Percentiles rank a stretch among this genome's conserved stretches.
Conservation (phyloP, 768 basidiomycete species). For the Leccinum broughii region DNA sequence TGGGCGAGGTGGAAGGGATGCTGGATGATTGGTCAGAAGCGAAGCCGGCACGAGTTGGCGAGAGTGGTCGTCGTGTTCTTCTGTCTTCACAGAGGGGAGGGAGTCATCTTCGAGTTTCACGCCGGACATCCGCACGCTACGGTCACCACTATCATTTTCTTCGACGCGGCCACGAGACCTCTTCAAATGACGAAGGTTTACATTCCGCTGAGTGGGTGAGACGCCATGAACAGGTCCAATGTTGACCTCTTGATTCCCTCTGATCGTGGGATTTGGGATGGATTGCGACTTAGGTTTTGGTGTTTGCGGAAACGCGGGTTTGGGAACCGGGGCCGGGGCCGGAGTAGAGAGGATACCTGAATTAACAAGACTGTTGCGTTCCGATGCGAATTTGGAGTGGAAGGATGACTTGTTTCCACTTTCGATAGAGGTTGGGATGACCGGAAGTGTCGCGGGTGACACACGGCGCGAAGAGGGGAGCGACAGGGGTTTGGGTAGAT, state of each 20-base stretch:
- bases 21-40: background rate
- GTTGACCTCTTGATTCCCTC: constrained; percentile 18
- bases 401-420: constrained; percentile 11
- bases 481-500: constrained; percentile 7
- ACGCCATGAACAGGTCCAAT: constrained; percentile 21
- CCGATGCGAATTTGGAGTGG: constrained; percentile 17
- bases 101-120: constrained; percentile 24
- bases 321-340: constrained; percentile 12
- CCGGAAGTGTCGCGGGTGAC: constrained; percentile 1
- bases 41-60: background rate
- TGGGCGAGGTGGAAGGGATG: constrained; percentile 20
- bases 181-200: constrained; percentile 33
- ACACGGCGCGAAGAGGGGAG: background rate
- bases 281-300: constrained; percentile 30
- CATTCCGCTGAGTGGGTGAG: constrained; percentile 29
- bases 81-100: constrained; percentile 9
- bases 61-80: constrained; percentile 18
- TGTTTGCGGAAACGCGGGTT: constrained; percentile 14
- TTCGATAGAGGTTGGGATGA: constrained; percentile 14
- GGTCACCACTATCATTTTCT: constrained; percentile 29
- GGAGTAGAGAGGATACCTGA: background rate
- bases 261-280: constrained; percentile 13
- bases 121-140: constrained; percentile 24
- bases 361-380: constrained; percentile 4
- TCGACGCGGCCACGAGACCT: constrained; percentile 26